phyloP scores from a whole-genome alignment of 164 flowering plant genomes.

The Cinnamomum chago region DNA sequence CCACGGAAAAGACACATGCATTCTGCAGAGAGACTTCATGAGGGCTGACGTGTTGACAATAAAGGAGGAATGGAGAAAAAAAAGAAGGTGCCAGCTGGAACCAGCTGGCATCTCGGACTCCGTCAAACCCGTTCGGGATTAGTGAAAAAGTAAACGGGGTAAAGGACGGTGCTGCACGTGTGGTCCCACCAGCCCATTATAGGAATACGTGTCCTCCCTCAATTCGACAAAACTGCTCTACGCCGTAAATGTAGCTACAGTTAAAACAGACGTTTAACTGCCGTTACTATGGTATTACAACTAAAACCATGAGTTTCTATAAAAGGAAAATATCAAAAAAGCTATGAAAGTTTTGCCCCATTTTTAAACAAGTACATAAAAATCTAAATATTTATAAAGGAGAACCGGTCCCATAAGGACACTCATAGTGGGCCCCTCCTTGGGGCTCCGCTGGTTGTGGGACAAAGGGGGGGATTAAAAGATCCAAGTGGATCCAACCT shows the following conservation, averaged over 20 bases:
- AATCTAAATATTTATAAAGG: too few species aligned
- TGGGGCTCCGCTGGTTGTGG: too few species aligned
- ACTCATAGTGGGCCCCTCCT: too few species aligned
- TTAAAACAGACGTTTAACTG: too few species aligned
- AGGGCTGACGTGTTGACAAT: background rate
- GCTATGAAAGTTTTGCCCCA: too few species aligned
- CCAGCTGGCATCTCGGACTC: conserved; percentile 7
- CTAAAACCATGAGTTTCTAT: too few species aligned
- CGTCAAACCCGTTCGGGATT: conserved; percentile 6
- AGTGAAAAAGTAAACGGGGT: conserved; percentile 7
- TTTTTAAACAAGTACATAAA: too few species aligned
- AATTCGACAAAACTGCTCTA: background rate
- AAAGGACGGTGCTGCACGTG: conserved; percentile 3
- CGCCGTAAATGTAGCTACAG: too few species aligned
- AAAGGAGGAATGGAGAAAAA: background rate
- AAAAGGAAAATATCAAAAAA: too few species aligned
- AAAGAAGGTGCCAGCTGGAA: conserved; percentile 14
- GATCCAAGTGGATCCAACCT: accelerated
- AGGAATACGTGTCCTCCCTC: conserved; percentile 1
- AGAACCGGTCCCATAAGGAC: too few species aligned
- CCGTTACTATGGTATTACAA: too few species aligned
- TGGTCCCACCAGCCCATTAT: background rate
- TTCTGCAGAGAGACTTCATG: background rate
- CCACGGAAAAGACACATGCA: background rate
- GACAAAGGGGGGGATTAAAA: too few species aligned